Evolutionary conservation across 106 monocot species (phyloP).

Genomic region (Acorus calamus): DNA sequence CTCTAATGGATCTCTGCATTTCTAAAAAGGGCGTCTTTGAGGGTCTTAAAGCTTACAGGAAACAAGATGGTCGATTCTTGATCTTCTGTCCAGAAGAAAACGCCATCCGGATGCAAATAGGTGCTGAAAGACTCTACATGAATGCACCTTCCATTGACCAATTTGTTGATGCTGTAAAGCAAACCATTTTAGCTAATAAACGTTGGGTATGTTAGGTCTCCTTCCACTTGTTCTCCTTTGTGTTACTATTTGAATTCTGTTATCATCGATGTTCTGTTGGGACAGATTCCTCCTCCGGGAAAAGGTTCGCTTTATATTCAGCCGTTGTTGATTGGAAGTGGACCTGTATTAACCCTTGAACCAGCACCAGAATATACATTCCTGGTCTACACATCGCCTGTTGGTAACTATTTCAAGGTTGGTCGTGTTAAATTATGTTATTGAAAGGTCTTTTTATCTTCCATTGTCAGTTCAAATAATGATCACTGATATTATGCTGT

Average conservation of each 20-base stretch:
- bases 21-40: conserved; percentile 40
- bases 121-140: conserved; percentile 54
- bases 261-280: not conserved
- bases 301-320: conserved; percentile 51
- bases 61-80: conserved; percentile 19
- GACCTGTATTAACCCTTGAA: conserved; percentile 37
- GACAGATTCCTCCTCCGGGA: conserved; percentile 47
- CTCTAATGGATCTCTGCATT: too few species aligned
- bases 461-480: too few species aligned
- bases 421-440: not conserved
- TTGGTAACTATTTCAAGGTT: conserved; percentile 61
- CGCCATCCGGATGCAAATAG: conserved; percentile 34
- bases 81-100: conserved; percentile 52
- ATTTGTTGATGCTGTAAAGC: conserved; percentile 45
- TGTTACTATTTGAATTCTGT: not conserved
- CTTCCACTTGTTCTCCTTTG: not conserved
- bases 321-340: conserved; percentile 50
- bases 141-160: conserved; percentile 43
- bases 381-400: conserved; percentile 42
- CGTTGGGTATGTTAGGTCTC: conserved; percentile 28
- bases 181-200: conserved; percentile 38
- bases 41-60: conserved; percentile 52
- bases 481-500: too few species aligned
- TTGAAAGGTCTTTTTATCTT: too few species aligned
- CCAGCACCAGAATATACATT: conserved; percentile 49